Base-by-base conservation (phyloP, 805 yeast genomes). In the Candida orba region DNA sequence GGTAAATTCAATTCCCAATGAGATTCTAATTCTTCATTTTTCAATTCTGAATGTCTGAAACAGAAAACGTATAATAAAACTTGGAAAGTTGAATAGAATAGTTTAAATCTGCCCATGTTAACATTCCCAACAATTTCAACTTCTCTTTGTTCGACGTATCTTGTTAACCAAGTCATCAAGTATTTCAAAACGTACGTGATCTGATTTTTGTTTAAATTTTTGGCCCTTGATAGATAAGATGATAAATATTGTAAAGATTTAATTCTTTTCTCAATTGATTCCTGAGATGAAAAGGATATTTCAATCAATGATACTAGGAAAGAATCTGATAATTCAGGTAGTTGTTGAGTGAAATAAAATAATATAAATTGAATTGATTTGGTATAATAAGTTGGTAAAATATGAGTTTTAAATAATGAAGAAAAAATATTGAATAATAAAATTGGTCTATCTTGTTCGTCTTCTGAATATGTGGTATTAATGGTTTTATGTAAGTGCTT, bases 221-320 rank as follows among this genome's bases (percentile, higher is more conserved):
- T 78, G 10, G 95, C 95, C 44, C 99, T 75, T 1, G 98, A 93
- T 46, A 91, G 78, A 57, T 81, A 91, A 3, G 96, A 87, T 1
- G 96, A 81, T 43, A 91, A 72, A 60, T 93, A 91, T 63, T 93
- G 98, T 75, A 90, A 75, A 3, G 96, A 84, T 67, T 90, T 90
- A 51, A 88, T 78, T 52, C 95, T 76, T 51, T 79, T 82, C 43
- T 86, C 91, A 32, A 79, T 66, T 23, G 79, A 74, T 59, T 84
- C 89, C 36, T 70, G 68, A 9, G 81, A 73, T 41, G 81, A 76
- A 60, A 93, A 82, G 3, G 95, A 87, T 34, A 84, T 76, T 57
- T 91, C 97, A 36, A 91, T 79, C 51, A 93, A 69, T 34, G 84
- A 69, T 2, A 85, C 95, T 52, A 91, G 64, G 59, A 78, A 91